phyloP scores from a whole-genome alignment of 345 rosid genomes.

The Citrus sp. region DNA sequence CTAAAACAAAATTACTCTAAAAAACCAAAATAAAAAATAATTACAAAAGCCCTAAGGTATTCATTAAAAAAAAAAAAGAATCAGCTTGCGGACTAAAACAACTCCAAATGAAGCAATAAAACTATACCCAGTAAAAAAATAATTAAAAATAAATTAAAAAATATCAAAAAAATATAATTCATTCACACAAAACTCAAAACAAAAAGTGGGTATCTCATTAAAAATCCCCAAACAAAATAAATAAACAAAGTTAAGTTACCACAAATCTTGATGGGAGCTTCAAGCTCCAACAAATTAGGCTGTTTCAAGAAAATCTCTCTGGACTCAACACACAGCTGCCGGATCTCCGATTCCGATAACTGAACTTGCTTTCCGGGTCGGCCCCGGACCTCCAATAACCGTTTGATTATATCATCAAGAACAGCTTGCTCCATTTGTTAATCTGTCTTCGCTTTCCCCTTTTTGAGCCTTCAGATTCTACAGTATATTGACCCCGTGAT shows the following conservation, averaged over 20 bases:
- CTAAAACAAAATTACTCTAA: not conserved
- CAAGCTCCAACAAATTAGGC: constrained; percentile 72
- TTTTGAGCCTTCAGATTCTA: not conserved
- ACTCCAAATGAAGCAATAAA: not conserved
- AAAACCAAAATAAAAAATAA: not conserved
- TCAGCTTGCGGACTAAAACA: not conserved
- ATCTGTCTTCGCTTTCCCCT: not conserved
- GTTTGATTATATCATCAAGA: constrained; percentile 59
- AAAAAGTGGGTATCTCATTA: not conserved
- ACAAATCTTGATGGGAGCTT: constrained; percentile 81
- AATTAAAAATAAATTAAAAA: not conserved
- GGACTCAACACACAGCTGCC: constrained; percentile 52
- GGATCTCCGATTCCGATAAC: constrained; percentile 72
- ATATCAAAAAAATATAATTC: not conserved
- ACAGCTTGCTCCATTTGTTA: constrained; percentile 48
- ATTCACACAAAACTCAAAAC: not conserved
- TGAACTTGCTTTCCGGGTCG: constrained; percentile 77
- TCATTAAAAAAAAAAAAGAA: not conserved
- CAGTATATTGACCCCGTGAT: not conserved
- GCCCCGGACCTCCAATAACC: constrained; percentile 58
- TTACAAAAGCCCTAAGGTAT: not conserved
- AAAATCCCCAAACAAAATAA: not conserved
- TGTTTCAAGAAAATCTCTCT: constrained; percentile 60
- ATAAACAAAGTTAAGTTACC: constrained; percentile 30
- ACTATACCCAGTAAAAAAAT: not conserved